These are phyloP conservation scores for Chaetomium fimeti DNA, from an alignment of 495 filamentous ascomycete genomes.

Conservation along the genomic window DNA sequence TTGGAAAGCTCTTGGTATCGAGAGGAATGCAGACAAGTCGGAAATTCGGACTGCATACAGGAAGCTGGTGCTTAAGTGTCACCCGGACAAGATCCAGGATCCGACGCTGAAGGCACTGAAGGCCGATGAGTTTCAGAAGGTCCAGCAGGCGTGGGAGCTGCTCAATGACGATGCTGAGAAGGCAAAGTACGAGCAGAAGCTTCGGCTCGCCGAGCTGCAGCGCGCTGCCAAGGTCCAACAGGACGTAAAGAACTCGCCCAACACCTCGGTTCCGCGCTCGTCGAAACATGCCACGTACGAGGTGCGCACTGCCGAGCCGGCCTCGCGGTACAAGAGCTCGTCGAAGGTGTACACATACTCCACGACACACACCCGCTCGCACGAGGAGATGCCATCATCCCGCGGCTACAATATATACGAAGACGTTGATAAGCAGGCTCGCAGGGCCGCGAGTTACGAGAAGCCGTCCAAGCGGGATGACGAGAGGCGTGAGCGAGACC, in stretches of 20 bases:
- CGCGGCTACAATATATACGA: conserved; percentile 32
- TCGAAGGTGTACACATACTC: conserved; percentile 40
- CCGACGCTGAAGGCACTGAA: conserved; percentile 67
- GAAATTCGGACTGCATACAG: conserved; percentile 81
- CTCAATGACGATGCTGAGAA: conserved; percentile 75
- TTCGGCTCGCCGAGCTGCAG: conserved; percentile 56
- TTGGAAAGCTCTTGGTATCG: conserved; percentile 76
- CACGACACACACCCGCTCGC: conserved; percentile 40
- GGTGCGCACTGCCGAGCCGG: conserved; percentile 38
- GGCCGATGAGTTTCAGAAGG: conserved; percentile 83
- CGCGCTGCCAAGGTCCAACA: conserved; percentile 25
- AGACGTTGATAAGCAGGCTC: conserved; percentile 36
- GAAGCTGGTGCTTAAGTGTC: conserved; percentile 88
- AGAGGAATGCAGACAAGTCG: conserved; percentile 67
- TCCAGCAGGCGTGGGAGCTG: conserved; percentile 90
- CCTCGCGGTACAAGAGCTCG: conserved; percentile 35
- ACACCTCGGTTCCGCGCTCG: conserved; percentile 39
- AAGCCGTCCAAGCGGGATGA: conserved; percentile 41
- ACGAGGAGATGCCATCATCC: conserved; percentile 40
- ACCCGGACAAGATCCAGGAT: conserved; percentile 88
- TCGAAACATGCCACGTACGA: conserved; percentile 30
- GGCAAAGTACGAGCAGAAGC: conserved; percentile 72
- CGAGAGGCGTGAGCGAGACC: conserved; percentile 41
- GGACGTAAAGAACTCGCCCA: conserved; percentile 38
- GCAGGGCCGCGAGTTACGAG: conserved; percentile 48